phyloP scores from a whole-genome alignment of 2,329 filamentous ascomycete genomes.

The Diplocarpon mali region DNA sequence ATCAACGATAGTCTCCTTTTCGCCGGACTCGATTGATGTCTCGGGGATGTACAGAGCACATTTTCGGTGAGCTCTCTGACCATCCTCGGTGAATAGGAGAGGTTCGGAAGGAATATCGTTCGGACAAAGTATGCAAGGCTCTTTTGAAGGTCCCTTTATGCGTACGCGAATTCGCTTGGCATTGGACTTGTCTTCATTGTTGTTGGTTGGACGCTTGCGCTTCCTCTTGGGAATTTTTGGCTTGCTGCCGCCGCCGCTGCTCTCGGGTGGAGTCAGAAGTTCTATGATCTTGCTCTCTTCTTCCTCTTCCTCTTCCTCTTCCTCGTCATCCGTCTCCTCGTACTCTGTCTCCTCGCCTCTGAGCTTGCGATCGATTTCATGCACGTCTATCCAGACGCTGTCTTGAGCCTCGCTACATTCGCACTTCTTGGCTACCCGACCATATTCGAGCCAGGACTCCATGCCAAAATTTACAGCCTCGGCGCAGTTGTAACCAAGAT shows the following conservation, averaged over 20 bases:
- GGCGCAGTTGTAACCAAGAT: constrained; percentile 95
- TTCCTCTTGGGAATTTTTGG: constrained; percentile 51
- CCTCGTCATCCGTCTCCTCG: constrained; percentile 64
- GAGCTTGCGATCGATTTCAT: constrained; percentile 89
- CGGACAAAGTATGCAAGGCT: constrained; percentile 84
- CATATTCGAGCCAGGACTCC: constrained; percentile 90
- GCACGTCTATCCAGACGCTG: constrained; percentile 96
- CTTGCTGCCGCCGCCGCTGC: constrained; percentile 60
- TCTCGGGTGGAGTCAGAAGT: constrained; percentile 63
- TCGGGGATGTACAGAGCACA: constrained; percentile 90
- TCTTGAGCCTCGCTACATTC: constrained; percentile 91
- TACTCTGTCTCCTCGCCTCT: constrained; percentile 81
- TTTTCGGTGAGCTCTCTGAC: constrained; percentile 73
- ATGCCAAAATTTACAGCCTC: constrained; percentile 98
- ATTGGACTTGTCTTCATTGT: constrained; percentile 29
- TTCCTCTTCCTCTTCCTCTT: constrained; percentile 50
- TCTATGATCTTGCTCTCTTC: constrained; percentile 54
- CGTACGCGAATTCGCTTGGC: constrained; percentile 71
- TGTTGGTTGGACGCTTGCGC: constrained; percentile 48
- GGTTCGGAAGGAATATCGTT: constrained; percentile 76
- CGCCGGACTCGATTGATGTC: constrained; percentile 67
- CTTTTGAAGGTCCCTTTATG: constrained; percentile 55
- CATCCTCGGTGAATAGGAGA: constrained; percentile 79
- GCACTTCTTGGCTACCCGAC: constrained; percentile 91
- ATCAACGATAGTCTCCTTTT: constrained; percentile 65